Evolutionary conservation across 371 early-diverging fungal species (phyloP).

Genomic region (Mucor plumbeus): DNA sequence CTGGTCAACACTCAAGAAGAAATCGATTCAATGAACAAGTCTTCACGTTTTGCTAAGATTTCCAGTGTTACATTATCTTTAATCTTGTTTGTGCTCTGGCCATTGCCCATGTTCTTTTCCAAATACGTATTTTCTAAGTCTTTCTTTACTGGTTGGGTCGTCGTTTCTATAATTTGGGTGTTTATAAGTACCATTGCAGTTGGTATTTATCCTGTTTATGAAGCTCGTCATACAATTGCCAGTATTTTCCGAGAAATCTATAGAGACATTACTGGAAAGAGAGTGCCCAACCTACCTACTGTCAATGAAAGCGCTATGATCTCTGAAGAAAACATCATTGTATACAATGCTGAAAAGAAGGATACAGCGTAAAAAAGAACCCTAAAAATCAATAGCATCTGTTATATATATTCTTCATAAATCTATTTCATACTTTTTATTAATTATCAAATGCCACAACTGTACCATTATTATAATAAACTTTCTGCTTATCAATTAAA

Average conservation of each 20-base stretch:
- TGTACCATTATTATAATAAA: slow-evolving; percentile 3
- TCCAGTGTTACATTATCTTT: slow-evolving; percentile 56
- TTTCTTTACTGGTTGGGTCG: slow-evolving; percentile 75
- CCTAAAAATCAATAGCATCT: not conserved
- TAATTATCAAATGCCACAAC: not conserved
- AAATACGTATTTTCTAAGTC: slow-evolving; percentile 64
- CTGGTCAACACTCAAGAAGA: slow-evolving; percentile 23
- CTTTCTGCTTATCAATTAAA: not conserved
- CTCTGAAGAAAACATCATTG: slow-evolving; percentile 28
- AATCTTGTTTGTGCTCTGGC: slow-evolving; percentile 67
- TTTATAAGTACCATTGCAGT: slow-evolving; percentile 60
- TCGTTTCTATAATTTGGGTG: slow-evolving; percentile 68
- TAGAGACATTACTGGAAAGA: slow-evolving; percentile 44
- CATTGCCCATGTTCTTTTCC: slow-evolving; percentile 69
- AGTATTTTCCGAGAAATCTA: slow-evolving; percentile 48
- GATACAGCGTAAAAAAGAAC: not conserved
- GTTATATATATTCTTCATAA: not conserved
- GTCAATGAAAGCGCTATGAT: slow-evolving; percentile 14
- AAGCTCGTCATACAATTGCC: slow-evolving; percentile 53
- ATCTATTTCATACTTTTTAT: not conserved
- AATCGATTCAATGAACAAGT: slow-evolving; percentile 29
- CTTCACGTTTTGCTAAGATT: slow-evolving; percentile 39
- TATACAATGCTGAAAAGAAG: slow-evolving; percentile 28
- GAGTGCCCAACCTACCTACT: slow-evolving; percentile 24
- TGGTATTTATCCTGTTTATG: slow-evolving; percentile 65